Percentiles rank a stretch among this genome's conserved stretches.
Conservation (phyloP, 306 rosid genomes). For the Nissolia schottii region DNA sequence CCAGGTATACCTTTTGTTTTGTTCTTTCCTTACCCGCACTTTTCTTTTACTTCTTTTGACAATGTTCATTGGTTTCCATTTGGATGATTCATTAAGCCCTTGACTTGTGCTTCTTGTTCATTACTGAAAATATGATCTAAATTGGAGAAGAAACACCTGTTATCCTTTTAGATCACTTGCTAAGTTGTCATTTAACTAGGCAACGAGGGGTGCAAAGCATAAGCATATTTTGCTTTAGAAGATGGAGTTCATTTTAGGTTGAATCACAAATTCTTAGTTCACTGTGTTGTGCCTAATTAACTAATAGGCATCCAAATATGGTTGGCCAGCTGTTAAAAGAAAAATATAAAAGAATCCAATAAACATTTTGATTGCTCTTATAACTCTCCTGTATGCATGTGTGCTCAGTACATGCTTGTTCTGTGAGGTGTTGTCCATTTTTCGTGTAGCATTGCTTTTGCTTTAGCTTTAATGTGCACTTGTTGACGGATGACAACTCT, state of each 20-base stretch:
- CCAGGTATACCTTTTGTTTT: slow-evolving; percentile 53
- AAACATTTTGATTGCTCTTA: too few relatives aligned
- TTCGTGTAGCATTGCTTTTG: background rate
- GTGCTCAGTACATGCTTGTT: background rate
- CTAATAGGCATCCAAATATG: background rate
- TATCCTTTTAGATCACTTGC: background rate
- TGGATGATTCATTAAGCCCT: background rate
- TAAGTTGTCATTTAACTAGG: background rate
- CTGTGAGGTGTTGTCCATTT: background rate
- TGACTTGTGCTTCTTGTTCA: slow-evolving; percentile 15
- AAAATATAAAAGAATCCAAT: too few relatives aligned
- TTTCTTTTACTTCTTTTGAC: background rate
- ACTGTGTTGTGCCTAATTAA: background rate
- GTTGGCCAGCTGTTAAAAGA: background rate
- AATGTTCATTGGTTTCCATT: slow-evolving; percentile 5
- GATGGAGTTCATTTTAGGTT: background rate
- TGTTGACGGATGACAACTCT: background rate
- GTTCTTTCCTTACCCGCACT: background rate
- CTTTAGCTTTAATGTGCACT: slow-evolving; percentile 1
- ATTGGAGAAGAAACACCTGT: background rate
- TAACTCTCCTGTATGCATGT: too few relatives aligned
- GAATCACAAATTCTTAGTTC: background rate
- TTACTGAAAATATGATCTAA: slow-evolving; percentile 1
- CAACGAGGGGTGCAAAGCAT: slow-evolving; percentile 1
- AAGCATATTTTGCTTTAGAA: background rate